Conservation (phyloP, 345 rosid genomes). For the Salix udensis region DNA sequence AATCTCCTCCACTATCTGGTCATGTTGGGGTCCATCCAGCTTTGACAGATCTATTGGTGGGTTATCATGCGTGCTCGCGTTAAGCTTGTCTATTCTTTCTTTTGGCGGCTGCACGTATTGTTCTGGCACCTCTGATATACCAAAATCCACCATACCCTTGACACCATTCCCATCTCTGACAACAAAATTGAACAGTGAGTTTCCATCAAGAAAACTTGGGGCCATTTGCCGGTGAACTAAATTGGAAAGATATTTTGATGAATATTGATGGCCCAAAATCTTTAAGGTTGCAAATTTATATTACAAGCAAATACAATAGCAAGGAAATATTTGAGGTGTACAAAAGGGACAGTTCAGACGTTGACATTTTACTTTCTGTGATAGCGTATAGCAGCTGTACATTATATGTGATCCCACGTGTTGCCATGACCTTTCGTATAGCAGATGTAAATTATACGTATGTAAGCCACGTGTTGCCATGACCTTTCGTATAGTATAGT, state of each 20-base stretch:
- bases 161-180: slow-evolving; percentile 51
- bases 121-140: slow-evolving; percentile 39
- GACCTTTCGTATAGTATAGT: no score
- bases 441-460: no score
- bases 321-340: no score
- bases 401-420: no score
- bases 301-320: not conserved
- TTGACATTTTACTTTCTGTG: no score
- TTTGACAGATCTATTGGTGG: slow-evolving; percentile 43
- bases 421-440: no score
- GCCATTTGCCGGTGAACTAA: slow-evolving; percentile 12
- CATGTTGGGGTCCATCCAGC: slow-evolving; percentile 40
- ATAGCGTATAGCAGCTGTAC: no score
- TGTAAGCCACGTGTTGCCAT: no score
- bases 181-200: slow-evolving; percentile 43
- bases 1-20: slow-evolving; percentile 32
- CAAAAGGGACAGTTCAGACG: no score
- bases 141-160: slow-evolving; percentile 51
- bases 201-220: slow-evolving; percentile 26
- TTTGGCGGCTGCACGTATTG: slow-evolving; percentile 27
- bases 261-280: not conserved
- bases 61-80: slow-evolving; percentile 3
- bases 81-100: slow-evolving; percentile 42
- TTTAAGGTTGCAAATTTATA: not conserved
- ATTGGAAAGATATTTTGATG: not conserved